Conservation (phyloP, 352 stramenopile species). For the Hyaloperonospora brassicae region DNA sequence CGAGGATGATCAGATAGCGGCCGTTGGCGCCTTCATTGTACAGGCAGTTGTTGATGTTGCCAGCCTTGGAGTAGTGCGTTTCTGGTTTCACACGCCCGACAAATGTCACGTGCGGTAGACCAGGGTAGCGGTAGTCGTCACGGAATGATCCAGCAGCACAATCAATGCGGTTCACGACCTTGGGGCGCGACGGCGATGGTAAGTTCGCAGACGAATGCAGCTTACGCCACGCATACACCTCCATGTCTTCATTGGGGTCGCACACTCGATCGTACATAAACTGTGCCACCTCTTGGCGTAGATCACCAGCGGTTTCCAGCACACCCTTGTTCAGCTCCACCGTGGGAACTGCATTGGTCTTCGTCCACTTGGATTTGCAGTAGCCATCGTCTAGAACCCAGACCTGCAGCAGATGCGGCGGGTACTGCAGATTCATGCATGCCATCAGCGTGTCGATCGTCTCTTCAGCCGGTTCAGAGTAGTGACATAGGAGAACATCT, state of each 20-base stretch:
- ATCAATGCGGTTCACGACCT: conserved; percentile 61
- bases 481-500: conserved; percentile 76
- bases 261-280: conserved; percentile 84
- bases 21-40: conserved; percentile 81
- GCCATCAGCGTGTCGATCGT: conserved; percentile 79
- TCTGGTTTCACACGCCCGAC: conserved; percentile 74
- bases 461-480: conserved; percentile 81
- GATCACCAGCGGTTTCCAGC: conserved; percentile 67
- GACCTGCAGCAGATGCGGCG: conserved; percentile 74
- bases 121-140: conserved; percentile 76
- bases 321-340: conserved; percentile 78
- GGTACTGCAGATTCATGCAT: conserved; percentile 86
- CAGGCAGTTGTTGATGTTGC: conserved; percentile 84
- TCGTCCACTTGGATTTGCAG: conserved; percentile 72
- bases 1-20: conserved; percentile 71
- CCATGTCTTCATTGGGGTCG: conserved; percentile 76
- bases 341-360: conserved; percentile 59
- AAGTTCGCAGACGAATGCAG: conserved; percentile 77
- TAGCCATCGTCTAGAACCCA: conserved; percentile 84
- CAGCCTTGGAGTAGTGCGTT: conserved; percentile 79
- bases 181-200: conserved; percentile 47
- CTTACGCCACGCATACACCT: conserved; percentile 80
- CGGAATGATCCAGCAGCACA: conserved; percentile 75
- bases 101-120: conserved; percentile 67
- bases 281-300: conserved; percentile 73